Base-by-base conservation (phyloP, 345 rosid species). In the Eucalyptus shirleyi region DNA sequence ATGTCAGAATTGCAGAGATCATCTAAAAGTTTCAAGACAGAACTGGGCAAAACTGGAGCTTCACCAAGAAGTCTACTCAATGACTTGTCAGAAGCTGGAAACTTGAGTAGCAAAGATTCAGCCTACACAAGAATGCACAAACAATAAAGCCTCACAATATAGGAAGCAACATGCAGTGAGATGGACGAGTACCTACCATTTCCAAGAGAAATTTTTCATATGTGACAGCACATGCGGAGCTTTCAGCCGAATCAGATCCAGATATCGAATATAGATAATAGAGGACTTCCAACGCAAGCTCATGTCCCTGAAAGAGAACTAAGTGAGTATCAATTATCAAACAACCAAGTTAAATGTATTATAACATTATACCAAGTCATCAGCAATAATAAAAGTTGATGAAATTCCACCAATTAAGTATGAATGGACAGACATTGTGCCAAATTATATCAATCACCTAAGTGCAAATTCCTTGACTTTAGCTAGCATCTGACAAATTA, bases 31-130 rank as follows among this genome's bases (percentile, higher is more conserved):
- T 95, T 93, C 92, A 98, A 91, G 86, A 95, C 95, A 45, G 99
- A 96, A 89, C 92, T 93, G 13, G 99, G 97, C 89, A 98, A 91
- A 90, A 93, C 87, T 72, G 99, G 99, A 91, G 94, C 98, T 93
- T 98, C 99, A 85, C 98, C 96, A 85, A 97, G 95, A 94, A 98
- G 97, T 93, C 96, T 95, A 92, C 97, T 97, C 88, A 98, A 95
- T 90, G 98, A 97, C 94, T 96, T 98, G 94, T 98, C 99, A 47
- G 97, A 95, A 90, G 99, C 96, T 80, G 99, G 99, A 93, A 97
- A 94, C 91, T 94, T 89, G 87, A 95, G 97, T 88, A 98, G 93
- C 93, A 98, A 93, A 90, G 97, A 97, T 90, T 94, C 95, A 62
- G 97, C 96, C 99, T 98, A 90, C 93, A 95, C 47, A n/a, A 91